Base-by-base conservation (phyloP, 495 filamentous ascomycete species). In the Trichodelitschia bisporula region DNA sequence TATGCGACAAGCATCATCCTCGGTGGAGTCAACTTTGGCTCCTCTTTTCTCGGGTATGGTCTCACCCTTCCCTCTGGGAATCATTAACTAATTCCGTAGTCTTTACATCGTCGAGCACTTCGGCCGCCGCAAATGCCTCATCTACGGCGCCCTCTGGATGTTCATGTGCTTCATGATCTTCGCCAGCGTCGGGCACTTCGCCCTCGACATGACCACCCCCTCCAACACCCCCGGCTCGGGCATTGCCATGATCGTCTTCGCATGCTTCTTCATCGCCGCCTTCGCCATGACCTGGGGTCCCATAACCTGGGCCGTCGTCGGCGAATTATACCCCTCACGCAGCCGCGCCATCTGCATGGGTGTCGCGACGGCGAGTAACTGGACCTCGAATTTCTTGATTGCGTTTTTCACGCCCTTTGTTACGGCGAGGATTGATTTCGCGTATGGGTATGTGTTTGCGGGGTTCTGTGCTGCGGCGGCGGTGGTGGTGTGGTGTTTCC, bases 341-440 rank as follows among this genome's bases (percentile, higher is more conserved):
- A 77, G 80, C 49, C 66, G 77, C 26, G 74, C 73, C 13, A 62
- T 66, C 18, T 69, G 62, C 40, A 80, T 82, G 61, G 74, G 69
- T 19, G 44, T 82, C 12, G 72, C 73, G 11, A 86, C 80, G 0
- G 68, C 72, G 4, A 62, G 67, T 32, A 91, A 89, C 56, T 91
- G 80, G 80, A 63, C 69, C 33, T 86, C 71, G 72, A 91, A 89
- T 50, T 91, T 84, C 58, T 48, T 84, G 39, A 69, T 86, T 41
- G 67, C 69, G 8, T 79, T 86, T 60, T 76, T 83, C 55, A 80
- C 77, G 2, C 76, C 77, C 4, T 71, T 76, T 48, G 77, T 78
- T 43, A 65, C 59, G 23, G 46, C 46, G 13, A 56, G 61, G 20
- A 83, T 89, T 39, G 57, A 66, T 36, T 84, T 68, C 52, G 50